Percentiles rank a stretch among this genome's conserved stretches.
phyloP scores from a whole-genome alignment of 169 alveolate genomes.

The Amoebophrya sp. region DNA sequence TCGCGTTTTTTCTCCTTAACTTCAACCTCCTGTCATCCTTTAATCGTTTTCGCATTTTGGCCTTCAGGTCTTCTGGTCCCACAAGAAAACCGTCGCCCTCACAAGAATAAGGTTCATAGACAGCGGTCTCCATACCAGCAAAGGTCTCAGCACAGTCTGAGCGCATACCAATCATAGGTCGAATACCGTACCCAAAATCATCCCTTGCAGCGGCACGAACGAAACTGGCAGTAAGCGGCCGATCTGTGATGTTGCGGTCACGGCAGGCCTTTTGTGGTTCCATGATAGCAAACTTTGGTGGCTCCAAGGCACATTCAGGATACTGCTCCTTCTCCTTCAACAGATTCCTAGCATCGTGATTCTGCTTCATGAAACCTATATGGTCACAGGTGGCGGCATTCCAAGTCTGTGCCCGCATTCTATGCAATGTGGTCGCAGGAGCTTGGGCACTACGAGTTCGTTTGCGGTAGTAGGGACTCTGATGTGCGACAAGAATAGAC shows the following conservation, averaged over 20 bases:
- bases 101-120: neutral
- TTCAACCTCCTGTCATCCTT: neutral
- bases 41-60: neutral
- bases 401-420: too few relatives aligned
- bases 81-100: neutral
- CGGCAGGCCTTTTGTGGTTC: neutral
- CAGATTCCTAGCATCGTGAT: neutral
- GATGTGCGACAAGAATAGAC: too few relatives aligned
- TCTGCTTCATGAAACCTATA: neutral
- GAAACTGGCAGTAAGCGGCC: neutral
- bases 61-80: neutral
- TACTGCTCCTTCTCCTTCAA: neutral
- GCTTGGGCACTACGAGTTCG: too few relatives aligned
- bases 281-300: neutral
- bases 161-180: neutral
- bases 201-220: neutral
- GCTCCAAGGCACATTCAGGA: neutral
- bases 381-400: too few relatives aligned
- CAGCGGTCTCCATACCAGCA: neutral
- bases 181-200: neutral
- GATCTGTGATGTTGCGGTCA: neutral
- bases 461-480: too few relatives aligned
- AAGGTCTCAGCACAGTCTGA: neutral
- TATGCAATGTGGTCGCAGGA: too few relatives aligned
- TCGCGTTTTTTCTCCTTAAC: too few relatives aligned